A percentile compares a stretch with the other conserved stretches of the same genome.
Evolutionary conservation across 1,139 yeast species (phyloP).

Genomic region (Geotrichum australiense): DNA sequence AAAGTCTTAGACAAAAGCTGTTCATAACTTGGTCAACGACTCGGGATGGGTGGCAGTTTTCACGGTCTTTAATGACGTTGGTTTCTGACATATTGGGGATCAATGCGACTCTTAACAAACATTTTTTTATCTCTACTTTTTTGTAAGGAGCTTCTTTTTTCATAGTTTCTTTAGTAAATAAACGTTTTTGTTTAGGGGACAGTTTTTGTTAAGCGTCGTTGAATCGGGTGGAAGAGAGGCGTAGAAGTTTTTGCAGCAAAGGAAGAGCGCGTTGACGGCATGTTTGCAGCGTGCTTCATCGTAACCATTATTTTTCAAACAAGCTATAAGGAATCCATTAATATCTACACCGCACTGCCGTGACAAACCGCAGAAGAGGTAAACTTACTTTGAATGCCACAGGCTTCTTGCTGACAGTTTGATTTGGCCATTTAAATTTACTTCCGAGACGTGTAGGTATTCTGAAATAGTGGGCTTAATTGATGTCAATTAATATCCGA

Average conservation of each 20-base stretch:
- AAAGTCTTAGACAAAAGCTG: conserved; percentile 11
- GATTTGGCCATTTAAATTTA: too few relatives aligned
- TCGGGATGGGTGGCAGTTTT: conserved; percentile 3
- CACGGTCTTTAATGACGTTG: conserved; percentile 12
- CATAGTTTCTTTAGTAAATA: not conserved
- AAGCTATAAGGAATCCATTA: conserved; percentile 31
- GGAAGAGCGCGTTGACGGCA: conserved; percentile 52
- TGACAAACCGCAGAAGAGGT: not conserved
- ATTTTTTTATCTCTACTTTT: conserved; percentile 14
- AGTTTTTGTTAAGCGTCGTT: conserved; percentile 32
- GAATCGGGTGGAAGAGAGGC: conserved; percentile 32
- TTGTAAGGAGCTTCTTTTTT: not conserved
- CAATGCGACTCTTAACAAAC: conserved; percentile 27
- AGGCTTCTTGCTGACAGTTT: conserved; percentile 55
- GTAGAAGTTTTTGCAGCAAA: conserved; percentile 57
- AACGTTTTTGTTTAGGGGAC: conserved; percentile 2
- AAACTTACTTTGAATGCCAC: conserved; percentile 51
- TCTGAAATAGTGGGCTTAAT: too few relatives aligned
- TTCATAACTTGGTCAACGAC: too few relatives aligned
- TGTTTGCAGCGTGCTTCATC: conserved; percentile 58
- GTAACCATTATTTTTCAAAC: conserved; percentile 48
- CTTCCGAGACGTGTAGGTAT: too few relatives aligned
- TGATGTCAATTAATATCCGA: too few relatives aligned
- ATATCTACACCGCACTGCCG: conserved; percentile 4
- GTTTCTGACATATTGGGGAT: conserved; percentile 2